Conservation (phyloP, 2,329 filamentous ascomycete genomes). For the Cercospora janseana region DNA sequence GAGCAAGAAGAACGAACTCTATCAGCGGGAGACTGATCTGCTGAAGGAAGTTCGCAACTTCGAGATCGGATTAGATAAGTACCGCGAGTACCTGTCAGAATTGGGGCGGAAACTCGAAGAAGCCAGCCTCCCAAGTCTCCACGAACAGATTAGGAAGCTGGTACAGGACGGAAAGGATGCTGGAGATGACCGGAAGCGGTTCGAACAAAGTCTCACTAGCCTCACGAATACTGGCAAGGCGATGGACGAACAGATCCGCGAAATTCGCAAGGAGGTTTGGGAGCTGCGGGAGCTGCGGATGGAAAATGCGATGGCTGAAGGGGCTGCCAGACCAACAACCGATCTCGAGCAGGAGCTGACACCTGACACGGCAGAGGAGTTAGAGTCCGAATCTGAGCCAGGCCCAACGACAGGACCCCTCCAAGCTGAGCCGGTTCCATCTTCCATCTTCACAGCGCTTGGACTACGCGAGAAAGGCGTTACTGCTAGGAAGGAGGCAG, state of each 20-base stretch:
- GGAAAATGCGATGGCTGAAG: no score
- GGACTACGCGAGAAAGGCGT: no score
- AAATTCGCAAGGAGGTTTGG: background rate
- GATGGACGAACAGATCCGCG: background rate
- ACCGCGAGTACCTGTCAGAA: constrained; percentile 20
- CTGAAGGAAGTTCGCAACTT: constrained; percentile 27
- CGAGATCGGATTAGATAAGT: constrained; percentile 24
- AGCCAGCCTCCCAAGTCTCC: constrained; percentile 18
- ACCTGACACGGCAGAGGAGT: no score
- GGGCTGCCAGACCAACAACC: background rate
- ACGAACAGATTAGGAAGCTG: constrained; percentile 19
- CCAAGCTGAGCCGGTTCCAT: no score
- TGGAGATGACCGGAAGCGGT: constrained; percentile 14
- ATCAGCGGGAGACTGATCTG: constrained; percentile 26
- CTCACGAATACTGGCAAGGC: no score
- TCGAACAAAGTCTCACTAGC: no score
- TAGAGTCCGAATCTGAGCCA: no score
- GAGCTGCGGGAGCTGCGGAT: no score
- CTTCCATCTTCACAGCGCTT: no score
- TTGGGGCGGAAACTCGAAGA: constrained; percentile 24
- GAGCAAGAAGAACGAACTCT: constrained; percentile 21
- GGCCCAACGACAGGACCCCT: no score
- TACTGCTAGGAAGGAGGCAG: no score
- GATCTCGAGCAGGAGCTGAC: background rate
- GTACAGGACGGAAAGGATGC: constrained; percentile 19